A percentile compares a stretch with the other conserved stretches of the same genome.
These are phyloP conservation scores for Eucalyptus pauciflora DNA, from an alignment of 345 rosid species.

Conservation along the genomic window DNA sequence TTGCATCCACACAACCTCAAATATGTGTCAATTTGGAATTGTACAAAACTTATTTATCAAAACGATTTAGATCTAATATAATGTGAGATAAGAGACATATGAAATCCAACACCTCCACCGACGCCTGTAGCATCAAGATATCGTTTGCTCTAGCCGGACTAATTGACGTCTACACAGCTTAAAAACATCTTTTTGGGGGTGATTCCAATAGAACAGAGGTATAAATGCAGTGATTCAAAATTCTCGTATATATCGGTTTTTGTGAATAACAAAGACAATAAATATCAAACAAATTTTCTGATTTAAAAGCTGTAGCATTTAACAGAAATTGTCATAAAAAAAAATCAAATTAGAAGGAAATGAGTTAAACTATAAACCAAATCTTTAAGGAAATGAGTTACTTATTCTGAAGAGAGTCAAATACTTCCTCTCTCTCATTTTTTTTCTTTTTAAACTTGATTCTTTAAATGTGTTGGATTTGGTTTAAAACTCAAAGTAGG, in stretches of 20 bases:
- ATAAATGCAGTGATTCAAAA: background rate
- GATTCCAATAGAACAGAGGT: background rate
- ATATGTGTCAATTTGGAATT: background rate
- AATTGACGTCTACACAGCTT: rapidly evolving
- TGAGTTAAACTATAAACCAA: background rate
- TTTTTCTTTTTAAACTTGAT: background rate
- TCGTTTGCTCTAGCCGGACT: background rate
- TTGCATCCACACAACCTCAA: background rate
- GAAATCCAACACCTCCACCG: background rate
- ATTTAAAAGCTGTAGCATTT: background rate
- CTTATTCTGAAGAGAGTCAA: background rate
- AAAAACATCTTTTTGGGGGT: background rate
- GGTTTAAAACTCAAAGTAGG: background rate
- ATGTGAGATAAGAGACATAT: background rate
- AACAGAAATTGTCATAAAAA: background rate
- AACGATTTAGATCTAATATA: no score
- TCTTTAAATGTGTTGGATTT: background rate
- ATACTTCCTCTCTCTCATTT: background rate
- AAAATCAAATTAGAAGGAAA: background rate
- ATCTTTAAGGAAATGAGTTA: background rate
- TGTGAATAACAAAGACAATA: background rate
- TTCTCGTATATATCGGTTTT: background rate
- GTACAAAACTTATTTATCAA: background rate
- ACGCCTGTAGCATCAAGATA: rapidly evolving
- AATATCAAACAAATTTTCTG: background rate